Base-by-base conservation (phyloP, 257 asterid genomes). In the Nicotiana tabacum region DNA sequence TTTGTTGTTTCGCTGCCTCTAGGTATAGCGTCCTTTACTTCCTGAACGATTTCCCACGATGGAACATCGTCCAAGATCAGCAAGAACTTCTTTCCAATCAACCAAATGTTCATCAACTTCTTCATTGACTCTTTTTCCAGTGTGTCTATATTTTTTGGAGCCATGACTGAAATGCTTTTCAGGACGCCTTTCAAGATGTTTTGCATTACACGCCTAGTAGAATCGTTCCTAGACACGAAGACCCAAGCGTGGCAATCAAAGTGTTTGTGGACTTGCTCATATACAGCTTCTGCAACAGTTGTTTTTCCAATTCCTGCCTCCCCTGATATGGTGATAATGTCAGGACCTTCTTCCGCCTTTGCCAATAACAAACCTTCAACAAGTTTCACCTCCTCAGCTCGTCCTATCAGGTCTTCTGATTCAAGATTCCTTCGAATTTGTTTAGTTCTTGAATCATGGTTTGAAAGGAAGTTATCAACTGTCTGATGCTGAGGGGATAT, bases 301-400 rank as follows among this genome's bases (percentile, higher is more conserved):
- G 72, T 66, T 66, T 66, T 30, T 9, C 72, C 72, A 30, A 66
- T 66, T 66, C 72, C 72, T 66, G 46, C 72, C 72, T 66, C 72
- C 72, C 72, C 72, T 6, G 17, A 30, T 66, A 30, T 66, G 46
- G 43, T 66, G 72, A 66, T 6, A 66, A 66, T 66, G 21, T 30
- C 24, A 33, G 72, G 72, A 8, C 4, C 32, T 13, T 30, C 72
- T 66, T 66, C 72, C 46, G 6, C 24, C 46, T 66, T 30, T 30
- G 72, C 72, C 72, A 66, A 66, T 66, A 66, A 30, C 72, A 39
- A 30, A 13, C 46, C 24, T 66, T 66, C 3, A 1, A 66, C 0
- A 66, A 15, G 24, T 29, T 66, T 5, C 72, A 30, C 72, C 72
- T 66, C 72, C 46, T 29, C 21, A 3, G 2, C 72, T 35, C 24